phyloP scores from a whole-genome alignment of 176 grass and related monocot species.

The Avena atlantica region DNA sequence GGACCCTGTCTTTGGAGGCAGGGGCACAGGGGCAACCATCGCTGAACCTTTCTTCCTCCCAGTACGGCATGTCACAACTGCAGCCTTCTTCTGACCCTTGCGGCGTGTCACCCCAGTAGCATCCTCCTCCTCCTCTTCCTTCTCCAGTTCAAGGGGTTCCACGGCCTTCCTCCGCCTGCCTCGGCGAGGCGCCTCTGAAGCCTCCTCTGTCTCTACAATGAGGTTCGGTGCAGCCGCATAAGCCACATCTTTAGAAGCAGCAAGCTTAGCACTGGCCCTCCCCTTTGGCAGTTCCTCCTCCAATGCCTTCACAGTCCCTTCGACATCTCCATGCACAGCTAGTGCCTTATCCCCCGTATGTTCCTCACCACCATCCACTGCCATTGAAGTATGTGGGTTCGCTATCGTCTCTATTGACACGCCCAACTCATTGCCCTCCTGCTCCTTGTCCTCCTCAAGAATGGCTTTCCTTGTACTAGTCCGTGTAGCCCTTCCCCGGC shows the following conservation, averaged over 20 bases:
- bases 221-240: background rate
- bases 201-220: conserved; percentile 2
- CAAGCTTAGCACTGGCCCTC: conserved; percentile 21
- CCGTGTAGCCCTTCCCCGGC: conserved; percentile 11
- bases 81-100: conserved; percentile 24
- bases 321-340: conserved; percentile 5
- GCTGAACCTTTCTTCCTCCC: conserved; percentile 31
- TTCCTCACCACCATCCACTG: background rate
- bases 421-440: background rate
- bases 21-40: background rate
- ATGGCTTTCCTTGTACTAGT: conserved; percentile 18
- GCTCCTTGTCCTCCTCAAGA: conserved; percentile 13
- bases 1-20: conserved; percentile 11
- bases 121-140: background rate
- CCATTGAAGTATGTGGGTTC: background rate
- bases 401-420: conserved; percentile 2
- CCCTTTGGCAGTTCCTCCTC: background rate
- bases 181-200: background rate
- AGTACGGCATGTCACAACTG: conserved; percentile 18
- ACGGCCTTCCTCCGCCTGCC: conserved; percentile 2
- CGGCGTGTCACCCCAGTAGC: background rate
- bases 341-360: conserved; percentile 7
- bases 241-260: conserved; percentile 9
- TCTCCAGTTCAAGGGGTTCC: conserved; percentile 2
- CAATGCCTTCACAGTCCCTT: conserved; percentile 13